Evolutionary conservation across 805 yeast species (phyloP).

Genomic region (Nakazawaea anatomiae): DNA sequence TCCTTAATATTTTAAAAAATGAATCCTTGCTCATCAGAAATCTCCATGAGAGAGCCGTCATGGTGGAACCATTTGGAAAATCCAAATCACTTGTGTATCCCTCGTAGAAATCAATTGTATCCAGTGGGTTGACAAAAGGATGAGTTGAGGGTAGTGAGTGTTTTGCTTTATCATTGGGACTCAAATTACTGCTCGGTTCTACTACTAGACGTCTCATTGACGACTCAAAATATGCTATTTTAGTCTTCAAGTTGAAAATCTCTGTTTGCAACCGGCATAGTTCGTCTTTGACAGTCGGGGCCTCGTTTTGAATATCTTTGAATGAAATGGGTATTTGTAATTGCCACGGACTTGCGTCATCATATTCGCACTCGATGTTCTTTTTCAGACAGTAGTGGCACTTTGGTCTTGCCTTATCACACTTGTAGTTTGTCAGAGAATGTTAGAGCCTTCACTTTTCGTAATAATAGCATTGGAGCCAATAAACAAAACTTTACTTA

Average conservation of each 20-base stretch:
- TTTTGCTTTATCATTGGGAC: background rate
- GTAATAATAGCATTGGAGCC: background rate
- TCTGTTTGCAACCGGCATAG: too few species aligned
- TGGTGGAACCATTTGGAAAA: constrained; percentile 23
- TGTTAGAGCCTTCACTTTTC: too few species aligned
- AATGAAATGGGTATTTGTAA: background rate
- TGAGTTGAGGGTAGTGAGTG: background rate
- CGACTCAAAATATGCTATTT: too few species aligned
- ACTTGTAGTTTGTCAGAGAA: constrained; percentile 12
- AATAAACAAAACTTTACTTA: background rate
- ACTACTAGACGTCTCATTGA: background rate
- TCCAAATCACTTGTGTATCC: background rate
- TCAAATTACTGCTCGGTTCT: background rate
- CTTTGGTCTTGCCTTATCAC: constrained; percentile 28
- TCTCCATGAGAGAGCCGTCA: constrained; percentile 39
- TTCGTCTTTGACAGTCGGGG: too few species aligned
- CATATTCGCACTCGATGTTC: constrained; percentile 23
- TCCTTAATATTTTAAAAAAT: constrained; percentile 35
- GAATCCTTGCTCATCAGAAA: constrained; percentile 45
- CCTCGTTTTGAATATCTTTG: too few species aligned
- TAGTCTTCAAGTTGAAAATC: too few species aligned
- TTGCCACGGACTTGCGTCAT: constrained; percentile 15
- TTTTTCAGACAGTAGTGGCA: constrained; percentile 25
- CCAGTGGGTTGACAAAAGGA: constrained; percentile 1
- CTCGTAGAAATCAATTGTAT: constrained; percentile 4